Base-by-base conservation (phyloP, 2,329 filamentous ascomycete genomes). In the Diaporthe citrichinensis region DNA sequence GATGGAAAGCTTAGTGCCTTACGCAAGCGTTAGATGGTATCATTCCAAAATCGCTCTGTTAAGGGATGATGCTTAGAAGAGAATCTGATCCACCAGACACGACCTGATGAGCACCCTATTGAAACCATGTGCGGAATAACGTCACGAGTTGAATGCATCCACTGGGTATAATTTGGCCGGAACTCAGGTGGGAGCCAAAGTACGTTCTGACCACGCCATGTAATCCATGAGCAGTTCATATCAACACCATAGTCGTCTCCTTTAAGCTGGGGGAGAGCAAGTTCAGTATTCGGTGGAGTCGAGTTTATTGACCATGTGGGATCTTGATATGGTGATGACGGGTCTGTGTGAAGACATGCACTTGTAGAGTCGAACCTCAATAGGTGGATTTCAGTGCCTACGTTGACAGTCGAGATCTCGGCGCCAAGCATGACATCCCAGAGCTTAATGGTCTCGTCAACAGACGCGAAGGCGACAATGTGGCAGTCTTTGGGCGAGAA, bases 361-460 rank as follows among this genome's bases (percentile, higher is more conserved):
- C 49, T 14, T 1, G n/a, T 53, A 28, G 49, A 14, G 2, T 53
- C 23, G 23, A 53, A 53, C 1, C 10, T 53, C 23, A 53, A 61
- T 4, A 1, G 10, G 49, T 76, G 72, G 15, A 12, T 49, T 3
- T 20, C 25, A 23, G 17, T 74, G 53, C 75, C 72, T 58, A 74
- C 74, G 57, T 78, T 69, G 36, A 80, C 71, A 34, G 67, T 78
- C 57, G 77, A 72, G 9, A 80, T 36, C 25, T 73, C 74, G 23
- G 51, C 20, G 0, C 71, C 57, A 12, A 3, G n/a, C 28, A 5
- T 7, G 2, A 28, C 8, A 41, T 72, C 31, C 57, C 57, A 72
- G 41, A 72, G 5, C 57, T 49, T 39, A 17, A 72, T n/a, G 1
- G 57, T 53, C 12, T 53, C 9, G n/a, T 53, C 10, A 6, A 5